A percentile compares a stretch with the other conserved stretches of the same genome.
phyloP scores from a whole-genome alignment of 2,329 filamentous ascomycete species.

The Torrubiella hemipterigena region DNA sequence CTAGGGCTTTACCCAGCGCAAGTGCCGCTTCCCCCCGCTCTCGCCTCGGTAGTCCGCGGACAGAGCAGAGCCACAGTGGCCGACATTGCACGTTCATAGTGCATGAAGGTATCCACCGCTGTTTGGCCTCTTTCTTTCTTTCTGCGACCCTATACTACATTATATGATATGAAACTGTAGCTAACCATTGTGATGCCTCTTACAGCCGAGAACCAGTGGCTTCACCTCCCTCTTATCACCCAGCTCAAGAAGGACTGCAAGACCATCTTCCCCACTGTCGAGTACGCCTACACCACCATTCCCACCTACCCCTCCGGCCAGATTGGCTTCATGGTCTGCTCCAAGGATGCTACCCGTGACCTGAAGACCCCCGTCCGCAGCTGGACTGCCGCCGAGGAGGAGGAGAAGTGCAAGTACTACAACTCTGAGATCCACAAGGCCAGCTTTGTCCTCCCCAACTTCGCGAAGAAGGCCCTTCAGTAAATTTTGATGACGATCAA shows the following conservation, averaged over 20 bases:
- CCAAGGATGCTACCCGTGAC: slow-evolving; percentile 79
- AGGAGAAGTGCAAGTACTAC: slow-evolving; percentile 91
- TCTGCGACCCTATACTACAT: slow-evolving; percentile 7
- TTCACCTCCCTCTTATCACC: slow-evolving; percentile 86
- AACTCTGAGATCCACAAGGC: slow-evolving; percentile 94
- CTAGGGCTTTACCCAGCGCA: too few relatives aligned
- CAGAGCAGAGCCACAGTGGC: too few relatives aligned
- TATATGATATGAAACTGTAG: slow-evolving; percentile 3
- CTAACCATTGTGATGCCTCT: slow-evolving; percentile 5
- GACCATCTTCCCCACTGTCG: slow-evolving; percentile 92
- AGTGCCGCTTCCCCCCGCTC: too few relatives aligned
- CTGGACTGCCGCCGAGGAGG: slow-evolving; percentile 81
- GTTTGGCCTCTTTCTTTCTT: slow-evolving; percentile 13
- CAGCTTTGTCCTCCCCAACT: slow-evolving; percentile 84
- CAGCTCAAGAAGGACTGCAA: slow-evolving; percentile 95
- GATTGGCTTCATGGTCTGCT: slow-evolving; percentile 99
- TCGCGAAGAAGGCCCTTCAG: slow-evolving; percentile 67
- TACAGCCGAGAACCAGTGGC: slow-evolving; percentile 97
- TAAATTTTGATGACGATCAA: too few relatives aligned
- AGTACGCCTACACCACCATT: slow-evolving; percentile 99
- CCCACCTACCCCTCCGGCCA: slow-evolving; percentile 98
- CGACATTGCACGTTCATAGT: slow-evolving; percentile 20
- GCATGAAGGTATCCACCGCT: too few relatives aligned
- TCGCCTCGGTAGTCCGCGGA: too few relatives aligned
- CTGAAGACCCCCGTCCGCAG: slow-evolving; percentile 73